These are phyloP conservation scores for Candida pini DNA, from an alignment of 805 yeast genomes.

Conservation along the genomic window DNA sequence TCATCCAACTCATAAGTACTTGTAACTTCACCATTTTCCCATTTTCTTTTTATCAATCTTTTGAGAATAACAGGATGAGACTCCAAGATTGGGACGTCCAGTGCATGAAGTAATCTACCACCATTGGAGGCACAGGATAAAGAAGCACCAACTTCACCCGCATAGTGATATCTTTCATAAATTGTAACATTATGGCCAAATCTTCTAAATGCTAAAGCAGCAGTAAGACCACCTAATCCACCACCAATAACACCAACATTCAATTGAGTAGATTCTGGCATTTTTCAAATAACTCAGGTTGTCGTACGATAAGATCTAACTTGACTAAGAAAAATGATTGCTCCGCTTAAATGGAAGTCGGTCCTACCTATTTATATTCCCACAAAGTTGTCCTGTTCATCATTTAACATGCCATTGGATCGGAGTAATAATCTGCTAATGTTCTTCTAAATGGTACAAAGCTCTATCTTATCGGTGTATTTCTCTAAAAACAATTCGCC, in stretches of 20 bases:
- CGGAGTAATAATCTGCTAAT: too few species aligned
- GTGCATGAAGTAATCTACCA: constrained; percentile 23
- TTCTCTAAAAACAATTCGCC: too few species aligned
- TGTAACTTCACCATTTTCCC: constrained; percentile 20
- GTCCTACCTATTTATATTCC: too few species aligned
- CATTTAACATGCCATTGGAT: too few species aligned
- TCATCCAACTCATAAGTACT: constrained; percentile 25
- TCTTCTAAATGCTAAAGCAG: constrained; percentile 23
- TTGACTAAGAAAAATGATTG: too few species aligned
- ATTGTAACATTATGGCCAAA: constrained; percentile 24
- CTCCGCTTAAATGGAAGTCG: too few species aligned
- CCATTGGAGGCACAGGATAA: constrained; percentile 29
- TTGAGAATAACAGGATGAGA: constrained; percentile 23
- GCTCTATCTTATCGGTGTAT: too few species aligned
- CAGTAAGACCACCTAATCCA: constrained; percentile 25
- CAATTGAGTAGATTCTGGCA: too few species aligned
- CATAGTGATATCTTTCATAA: constrained; percentile 26
- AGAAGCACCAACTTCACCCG: constrained; percentile 29
- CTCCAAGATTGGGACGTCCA: constrained; percentile 22
- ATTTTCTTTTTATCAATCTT: constrained; percentile 20
- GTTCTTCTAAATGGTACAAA: too few species aligned
- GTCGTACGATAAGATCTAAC: too few species aligned
- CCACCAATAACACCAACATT: constrained; percentile 24
- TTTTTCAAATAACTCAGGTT: too few species aligned
- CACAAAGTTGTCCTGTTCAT: too few species aligned